phyloP scores from a whole-genome alignment of 257 asterid species.

The Haberlea rhodopensis region DNA sequence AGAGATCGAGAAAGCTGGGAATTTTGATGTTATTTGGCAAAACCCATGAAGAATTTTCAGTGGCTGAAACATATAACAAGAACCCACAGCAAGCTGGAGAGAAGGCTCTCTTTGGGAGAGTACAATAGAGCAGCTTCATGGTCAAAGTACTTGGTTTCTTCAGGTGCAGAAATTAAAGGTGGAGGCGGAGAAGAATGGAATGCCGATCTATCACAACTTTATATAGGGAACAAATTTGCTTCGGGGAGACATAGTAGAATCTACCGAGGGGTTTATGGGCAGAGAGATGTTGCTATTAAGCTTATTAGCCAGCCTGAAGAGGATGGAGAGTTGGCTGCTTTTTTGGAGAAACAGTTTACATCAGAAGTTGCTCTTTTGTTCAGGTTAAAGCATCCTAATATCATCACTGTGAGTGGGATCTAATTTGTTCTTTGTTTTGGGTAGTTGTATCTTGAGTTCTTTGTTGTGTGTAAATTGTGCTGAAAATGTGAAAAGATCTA shows the following conservation, averaged over 20 bases:
- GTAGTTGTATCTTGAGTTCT: background rate
- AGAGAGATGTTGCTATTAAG: constrained; percentile 87
- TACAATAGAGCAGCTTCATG: constrained; percentile 86
- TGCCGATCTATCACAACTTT: constrained; percentile 94
- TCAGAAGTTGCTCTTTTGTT: constrained; percentile 86
- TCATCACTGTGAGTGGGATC: constrained; percentile 71
- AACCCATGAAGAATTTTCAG: constrained; percentile 65
- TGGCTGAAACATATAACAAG: constrained; percentile 77
- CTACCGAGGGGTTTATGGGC: constrained; percentile 85
- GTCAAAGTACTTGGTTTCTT: constrained; percentile 88
- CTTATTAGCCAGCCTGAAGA: constrained; percentile 95
- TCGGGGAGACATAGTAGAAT: constrained; percentile 92
- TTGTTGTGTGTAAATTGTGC: background rate
- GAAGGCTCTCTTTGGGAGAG: constrained; percentile 90
- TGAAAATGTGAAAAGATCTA: too few relatives aligned
- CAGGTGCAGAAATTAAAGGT: constrained; percentile 77
- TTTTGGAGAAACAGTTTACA: constrained; percentile 82
- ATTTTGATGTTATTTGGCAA: constrained; percentile 31
- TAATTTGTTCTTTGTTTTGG: background rate
- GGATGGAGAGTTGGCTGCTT: constrained; percentile 85
- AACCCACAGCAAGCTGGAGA: constrained; percentile 74
- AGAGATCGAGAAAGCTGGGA: background rate
- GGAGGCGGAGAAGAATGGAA: constrained; percentile 85
- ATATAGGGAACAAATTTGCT: constrained; percentile 89
- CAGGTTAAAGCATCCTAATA: constrained; percentile 79